Percentiles rank a stretch among this genome's conserved stretches.
phyloP scores from a whole-genome alignment of 1,284 basidiomycete genomes.

The Rhodotorula sp. region DNA sequence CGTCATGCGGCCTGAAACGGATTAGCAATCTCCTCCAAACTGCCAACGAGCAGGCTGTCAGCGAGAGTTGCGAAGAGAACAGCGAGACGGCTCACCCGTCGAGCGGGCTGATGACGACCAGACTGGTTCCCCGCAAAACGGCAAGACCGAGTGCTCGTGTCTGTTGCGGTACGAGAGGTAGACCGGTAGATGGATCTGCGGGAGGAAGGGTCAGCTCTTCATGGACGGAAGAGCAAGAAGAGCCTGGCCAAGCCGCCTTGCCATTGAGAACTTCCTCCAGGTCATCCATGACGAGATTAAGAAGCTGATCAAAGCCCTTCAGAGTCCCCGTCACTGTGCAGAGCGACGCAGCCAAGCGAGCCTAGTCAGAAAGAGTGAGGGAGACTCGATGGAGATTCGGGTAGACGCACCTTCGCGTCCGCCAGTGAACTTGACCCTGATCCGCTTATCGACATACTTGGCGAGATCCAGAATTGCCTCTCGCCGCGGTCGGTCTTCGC shows the following conservation, averaged over 20 bases:
- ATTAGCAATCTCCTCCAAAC: slow-evolving; percentile 67
- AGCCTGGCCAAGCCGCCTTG: slow-evolving; percentile 41
- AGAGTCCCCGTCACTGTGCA: slow-evolving; percentile 78
- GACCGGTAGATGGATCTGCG: slow-evolving; percentile 41
- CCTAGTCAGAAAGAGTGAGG: background rate
- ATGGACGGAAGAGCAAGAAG: too few species aligned
- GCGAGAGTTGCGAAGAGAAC: background rate
- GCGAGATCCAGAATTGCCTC: slow-evolving; percentile 95
- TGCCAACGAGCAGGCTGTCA: background rate
- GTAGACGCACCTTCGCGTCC: slow-evolving; percentile 79
- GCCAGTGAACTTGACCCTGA: slow-evolving; percentile 94
- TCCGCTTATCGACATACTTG: slow-evolving; percentile 87
- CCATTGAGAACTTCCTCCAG: slow-evolving; percentile 74
- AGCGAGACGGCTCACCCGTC: slow-evolving; percentile 67
- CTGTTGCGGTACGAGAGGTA: slow-evolving; percentile 46
- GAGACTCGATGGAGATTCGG: background rate
- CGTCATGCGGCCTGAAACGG: slow-evolving; percentile 53
- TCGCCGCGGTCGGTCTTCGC: slow-evolving; percentile 75
- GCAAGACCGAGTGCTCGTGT: slow-evolving; percentile 74
- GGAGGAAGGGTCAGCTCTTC: background rate
- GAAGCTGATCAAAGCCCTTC: slow-evolving; percentile 94
- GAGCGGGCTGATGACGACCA: slow-evolving; percentile 85
- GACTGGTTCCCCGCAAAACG: slow-evolving; percentile 86
- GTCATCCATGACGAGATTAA: slow-evolving; percentile 92
- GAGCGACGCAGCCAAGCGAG: slow-evolving; percentile 13